These are phyloP conservation scores for Oryza glumipatula DNA, from an alignment of 176 grass and related monocot genomes.

Conservation along the genomic window DNA sequence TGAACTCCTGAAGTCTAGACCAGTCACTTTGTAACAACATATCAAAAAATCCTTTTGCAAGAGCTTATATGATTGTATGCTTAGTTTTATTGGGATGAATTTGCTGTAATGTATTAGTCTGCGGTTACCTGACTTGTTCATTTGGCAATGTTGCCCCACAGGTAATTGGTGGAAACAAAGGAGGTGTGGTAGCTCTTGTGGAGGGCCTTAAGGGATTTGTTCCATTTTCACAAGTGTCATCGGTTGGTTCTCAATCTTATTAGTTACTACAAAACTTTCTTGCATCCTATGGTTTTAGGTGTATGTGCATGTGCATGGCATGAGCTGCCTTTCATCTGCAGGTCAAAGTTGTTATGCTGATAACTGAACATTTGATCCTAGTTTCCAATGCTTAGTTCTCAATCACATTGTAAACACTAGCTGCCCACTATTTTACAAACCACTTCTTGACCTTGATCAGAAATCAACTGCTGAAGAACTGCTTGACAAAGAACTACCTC, in stretches of 20 bases:
- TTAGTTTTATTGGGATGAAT: conserved; percentile 6
- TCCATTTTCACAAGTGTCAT: conserved; percentile 95
- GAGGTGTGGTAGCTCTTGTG: conserved; percentile 78
- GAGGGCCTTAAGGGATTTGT: conserved; percentile 89
- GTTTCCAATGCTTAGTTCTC: conserved; percentile 7
- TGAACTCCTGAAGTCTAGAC: conserved; percentile 8
- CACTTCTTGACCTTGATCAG: conserved; percentile 45
- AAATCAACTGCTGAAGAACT: conserved; percentile 81
- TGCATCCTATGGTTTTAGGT: conserved; percentile 28
- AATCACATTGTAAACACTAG: not conserved
- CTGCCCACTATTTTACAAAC: conserved; percentile 5
- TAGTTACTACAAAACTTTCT: conserved; percentile 7
- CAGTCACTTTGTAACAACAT: conserved; percentile 9
- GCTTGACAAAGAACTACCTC: conserved; percentile 72
- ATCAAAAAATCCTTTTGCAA: not conserved
- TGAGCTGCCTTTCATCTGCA: conserved; percentile 29
- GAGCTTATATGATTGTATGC: not conserved
- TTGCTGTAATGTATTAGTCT: conserved; percentile 3
- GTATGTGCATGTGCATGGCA: conserved; percentile 11
- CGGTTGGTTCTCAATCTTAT: conserved; percentile 46
- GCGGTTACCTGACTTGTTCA: conserved; percentile 19
- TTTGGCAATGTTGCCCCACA: conserved; percentile 41
- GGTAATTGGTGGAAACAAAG: conserved; percentile 91
- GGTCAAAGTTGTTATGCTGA: not conserved
- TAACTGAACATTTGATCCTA: conserved; percentile 20